These are phyloP conservation scores for Trichoderma parareesei DNA, from an alignment of 495 filamentous ascomycete species.

Conservation along the genomic window DNA sequence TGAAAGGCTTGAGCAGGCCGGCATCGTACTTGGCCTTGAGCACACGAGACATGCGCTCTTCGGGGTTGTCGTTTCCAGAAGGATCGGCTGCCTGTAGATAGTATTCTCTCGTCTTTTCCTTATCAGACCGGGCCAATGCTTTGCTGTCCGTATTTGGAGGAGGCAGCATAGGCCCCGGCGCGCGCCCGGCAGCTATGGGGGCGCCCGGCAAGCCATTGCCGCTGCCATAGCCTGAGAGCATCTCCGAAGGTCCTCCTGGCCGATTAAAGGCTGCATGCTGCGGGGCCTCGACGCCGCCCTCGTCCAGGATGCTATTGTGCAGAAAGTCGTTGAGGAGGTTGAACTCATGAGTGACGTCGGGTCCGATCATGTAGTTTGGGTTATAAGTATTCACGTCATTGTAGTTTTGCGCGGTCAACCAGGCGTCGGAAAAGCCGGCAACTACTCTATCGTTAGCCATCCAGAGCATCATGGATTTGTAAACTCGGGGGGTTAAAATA, in stretches of 20 bases:
- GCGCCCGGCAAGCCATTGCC: background rate
- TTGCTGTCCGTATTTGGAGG: conserved; percentile 42
- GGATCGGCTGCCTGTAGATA: conserved; percentile 97
- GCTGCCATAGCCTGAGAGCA: background rate
- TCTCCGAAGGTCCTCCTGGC: conserved; percentile 7
- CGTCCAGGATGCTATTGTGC: conserved; percentile 77
- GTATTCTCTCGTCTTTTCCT: conserved; percentile 64
- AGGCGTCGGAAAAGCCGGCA: conserved; percentile 44
- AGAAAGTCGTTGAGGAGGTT: conserved; percentile 95
- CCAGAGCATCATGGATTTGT: background rate
- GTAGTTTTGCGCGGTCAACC: conserved; percentile 60
- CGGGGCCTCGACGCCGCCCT: conserved; percentile 53
- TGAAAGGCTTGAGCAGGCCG: conserved; percentile 89
- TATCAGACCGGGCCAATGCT: conserved; percentile 60
- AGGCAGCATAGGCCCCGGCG: conserved; percentile 33
- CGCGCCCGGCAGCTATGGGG: conserved; percentile 25
- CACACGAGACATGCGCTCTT: conserved; percentile 91
- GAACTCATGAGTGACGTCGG: conserved; percentile 91
- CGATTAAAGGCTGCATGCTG: conserved; percentile 15
- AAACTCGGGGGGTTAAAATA: background rate
- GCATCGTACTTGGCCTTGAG: conserved; percentile 93
- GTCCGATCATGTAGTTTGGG: conserved; percentile 90
- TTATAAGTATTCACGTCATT: conserved; percentile 93
- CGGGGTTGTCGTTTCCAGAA: conserved; percentile 79
- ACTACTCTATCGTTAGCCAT: conserved; percentile 35